Conservation (phyloP, 192 early-diverging fungal genomes). For the Linnemannia hyalina region DNA sequence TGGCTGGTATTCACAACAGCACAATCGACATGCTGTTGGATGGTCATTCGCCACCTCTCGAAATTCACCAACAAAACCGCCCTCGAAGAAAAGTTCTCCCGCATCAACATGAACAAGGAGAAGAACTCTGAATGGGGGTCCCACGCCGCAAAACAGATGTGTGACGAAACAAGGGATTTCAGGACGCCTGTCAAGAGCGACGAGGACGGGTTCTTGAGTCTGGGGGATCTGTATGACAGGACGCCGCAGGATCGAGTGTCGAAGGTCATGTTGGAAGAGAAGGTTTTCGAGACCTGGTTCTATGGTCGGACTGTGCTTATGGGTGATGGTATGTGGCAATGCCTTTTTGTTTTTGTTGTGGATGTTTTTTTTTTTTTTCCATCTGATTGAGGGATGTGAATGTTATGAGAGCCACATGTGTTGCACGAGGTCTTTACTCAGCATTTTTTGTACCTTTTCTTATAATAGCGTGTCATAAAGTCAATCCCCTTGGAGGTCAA, state of each 20-base stretch:
- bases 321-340: neutral
- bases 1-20: constrained; percentile 18
- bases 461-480: neutral
- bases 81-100: neutral
- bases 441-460: neutral
- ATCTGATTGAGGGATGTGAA: no score
- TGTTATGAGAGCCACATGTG: no score
- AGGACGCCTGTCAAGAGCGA: neutral
- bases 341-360: neutral
- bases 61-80: neutral
- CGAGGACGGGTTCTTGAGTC: neutral
- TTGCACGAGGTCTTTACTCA: no score
- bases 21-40: constrained; percentile 24
- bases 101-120: neutral
- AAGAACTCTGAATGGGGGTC: constrained; percentile 27
- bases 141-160: neutral
- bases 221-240: neutral
- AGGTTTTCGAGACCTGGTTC: constrained; percentile 10
- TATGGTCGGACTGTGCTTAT: neutral
- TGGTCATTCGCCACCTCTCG: constrained; percentile 16
- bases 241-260: neutral
- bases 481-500: neutral
- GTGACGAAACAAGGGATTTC: neutral
- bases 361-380: neutral
- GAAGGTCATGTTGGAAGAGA: neutral